Base-by-base conservation (phyloP, 805 yeast genomes). In the Saturnispora zaruensis region DNA sequence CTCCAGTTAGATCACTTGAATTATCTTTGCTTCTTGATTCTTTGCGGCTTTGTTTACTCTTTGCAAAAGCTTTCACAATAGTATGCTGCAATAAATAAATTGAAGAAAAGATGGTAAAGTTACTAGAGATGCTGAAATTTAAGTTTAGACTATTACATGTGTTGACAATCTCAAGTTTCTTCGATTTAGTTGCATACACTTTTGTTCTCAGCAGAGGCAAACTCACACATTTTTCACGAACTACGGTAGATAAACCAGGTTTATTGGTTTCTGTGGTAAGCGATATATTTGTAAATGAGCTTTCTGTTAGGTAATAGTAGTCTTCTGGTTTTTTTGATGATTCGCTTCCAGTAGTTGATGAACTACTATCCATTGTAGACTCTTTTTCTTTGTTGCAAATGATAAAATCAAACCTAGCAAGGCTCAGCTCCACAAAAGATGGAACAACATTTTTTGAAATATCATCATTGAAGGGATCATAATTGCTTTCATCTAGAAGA, bases 101-200 rank as follows among this genome's bases (percentile, higher is more conserved):
- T 2, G 75, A 65, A 0, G 82, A 75, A 3, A 75, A 58, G 0
- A 72, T 57, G 20, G 76, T 62, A 57, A 77, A 79, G 44, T 73
- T 72, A 3, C 72, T 66, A 51, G 71, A 70, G 14, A 72, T 56
- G 3, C 76, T 72, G 41, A 69, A 64, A 5, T 51, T 38, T 13
- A 50, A 5, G 33, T 34, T 41, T 2, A 54, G 21, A 8, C n/a
- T 32, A 18, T 45, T 40, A 45, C 50, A 16, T 16, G 25, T 2
- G 45, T 32, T 48, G 11, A 42, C 21, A 41, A 48, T 16, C 33
- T 52, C 50, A 44, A 42, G 13, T 50, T 38, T 42, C 5, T 46
- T 36, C 3, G 11, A 38, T 23, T 51, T 54, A 8, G 54, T 24
- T 7, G 50, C 48, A 37, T 50, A 55, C 2, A 55, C 20, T 23